Conservation (phyloP, 2,329 filamentous ascomycete species). For the Colletotrichum sp. region DNA sequence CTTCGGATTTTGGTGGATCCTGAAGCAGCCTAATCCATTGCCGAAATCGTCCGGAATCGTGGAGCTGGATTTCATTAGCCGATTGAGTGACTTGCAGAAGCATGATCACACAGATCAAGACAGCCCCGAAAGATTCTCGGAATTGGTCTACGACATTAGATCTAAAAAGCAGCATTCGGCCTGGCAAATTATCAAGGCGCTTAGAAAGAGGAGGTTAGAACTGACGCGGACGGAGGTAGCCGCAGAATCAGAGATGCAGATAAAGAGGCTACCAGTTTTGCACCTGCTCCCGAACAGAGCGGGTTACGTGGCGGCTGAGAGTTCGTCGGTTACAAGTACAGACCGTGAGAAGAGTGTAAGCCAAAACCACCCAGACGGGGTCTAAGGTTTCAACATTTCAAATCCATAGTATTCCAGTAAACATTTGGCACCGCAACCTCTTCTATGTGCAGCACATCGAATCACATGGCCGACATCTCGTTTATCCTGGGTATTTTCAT, state of each 20-base stretch:
- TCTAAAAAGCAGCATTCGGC: not conserved
- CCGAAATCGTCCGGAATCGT: constrained; percentile 6
- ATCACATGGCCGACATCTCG: not conserved
- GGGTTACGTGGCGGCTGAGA: not conserved
- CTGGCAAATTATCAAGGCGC: not conserved
- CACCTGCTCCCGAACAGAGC: not conserved
- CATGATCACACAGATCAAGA: not conserved
- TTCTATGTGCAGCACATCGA: not conserved
- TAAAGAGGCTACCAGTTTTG: not conserved
- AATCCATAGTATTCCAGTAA: not conserved
- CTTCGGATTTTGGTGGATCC: not conserved
- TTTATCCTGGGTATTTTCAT: not conserved
- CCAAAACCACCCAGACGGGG: not conserved
- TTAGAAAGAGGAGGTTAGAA: not conserved
- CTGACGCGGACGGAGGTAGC: not conserved
- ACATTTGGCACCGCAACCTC: not conserved
- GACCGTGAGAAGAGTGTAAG: not conserved
- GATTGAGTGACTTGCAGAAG: not conserved
- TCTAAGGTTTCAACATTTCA: not conserved
- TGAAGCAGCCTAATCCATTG: not conserved
- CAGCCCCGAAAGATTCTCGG: not conserved
- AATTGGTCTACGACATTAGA: not conserved
- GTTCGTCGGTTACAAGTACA: not conserved
- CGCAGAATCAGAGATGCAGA: not conserved
- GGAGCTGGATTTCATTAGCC: not conserved